phyloP scores from a whole-genome alignment of 768 basidiomycete genomes.

The Ephemerocybe angulata region DNA sequence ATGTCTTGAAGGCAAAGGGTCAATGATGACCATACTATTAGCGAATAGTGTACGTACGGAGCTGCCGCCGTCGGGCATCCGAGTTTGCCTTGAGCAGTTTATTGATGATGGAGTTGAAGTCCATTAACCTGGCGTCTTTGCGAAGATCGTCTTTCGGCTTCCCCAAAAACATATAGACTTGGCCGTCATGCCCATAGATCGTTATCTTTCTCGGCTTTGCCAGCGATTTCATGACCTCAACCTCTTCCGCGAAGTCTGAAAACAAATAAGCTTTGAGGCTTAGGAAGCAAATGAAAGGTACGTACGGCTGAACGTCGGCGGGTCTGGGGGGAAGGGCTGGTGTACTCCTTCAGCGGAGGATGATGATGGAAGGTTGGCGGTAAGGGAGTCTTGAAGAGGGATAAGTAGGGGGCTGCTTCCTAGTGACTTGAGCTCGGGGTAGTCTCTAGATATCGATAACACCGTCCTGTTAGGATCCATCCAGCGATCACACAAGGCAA shows the following conservation, averaged over 20 bases:
- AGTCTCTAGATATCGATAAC: conserved; percentile 49
- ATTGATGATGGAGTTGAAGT: conserved; percentile 96
- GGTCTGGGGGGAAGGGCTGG: conserved; percentile 74
- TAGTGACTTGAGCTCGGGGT: conserved; percentile 53
- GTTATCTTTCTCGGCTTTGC: conserved; percentile 90
- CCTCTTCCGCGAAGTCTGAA: conserved; percentile 74
- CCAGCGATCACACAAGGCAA: conserved; percentile 59
- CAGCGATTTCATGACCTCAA: conserved; percentile 88
- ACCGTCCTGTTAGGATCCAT: conserved; percentile 38
- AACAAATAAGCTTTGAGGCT: not conserved
- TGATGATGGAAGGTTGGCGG: conserved; percentile 78
- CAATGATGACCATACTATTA: not conserved
- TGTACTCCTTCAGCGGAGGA: conserved; percentile 58
- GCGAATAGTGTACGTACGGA: conserved; percentile 55
- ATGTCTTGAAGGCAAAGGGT: conserved; percentile 56
- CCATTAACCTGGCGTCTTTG: conserved; percentile 97
- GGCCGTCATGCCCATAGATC: conserved; percentile 78
- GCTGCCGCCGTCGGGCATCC: conserved; percentile 84
- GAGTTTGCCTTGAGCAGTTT: conserved; percentile 92
- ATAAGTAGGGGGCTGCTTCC: conserved; percentile 74
- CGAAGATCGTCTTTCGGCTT: conserved; percentile 97
- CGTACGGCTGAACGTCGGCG: conserved; percentile 75
- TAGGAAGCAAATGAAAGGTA: not conserved
- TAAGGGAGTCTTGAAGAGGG: conserved; percentile 90
- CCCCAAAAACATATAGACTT: conserved; percentile 84